A percentile compares a stretch with the other conserved stretches of the same genome.
These are phyloP conservation scores for Lentithecium fluviatile DNA, from an alignment of 495 filamentous ascomycete species.

Conservation along the genomic window DNA sequence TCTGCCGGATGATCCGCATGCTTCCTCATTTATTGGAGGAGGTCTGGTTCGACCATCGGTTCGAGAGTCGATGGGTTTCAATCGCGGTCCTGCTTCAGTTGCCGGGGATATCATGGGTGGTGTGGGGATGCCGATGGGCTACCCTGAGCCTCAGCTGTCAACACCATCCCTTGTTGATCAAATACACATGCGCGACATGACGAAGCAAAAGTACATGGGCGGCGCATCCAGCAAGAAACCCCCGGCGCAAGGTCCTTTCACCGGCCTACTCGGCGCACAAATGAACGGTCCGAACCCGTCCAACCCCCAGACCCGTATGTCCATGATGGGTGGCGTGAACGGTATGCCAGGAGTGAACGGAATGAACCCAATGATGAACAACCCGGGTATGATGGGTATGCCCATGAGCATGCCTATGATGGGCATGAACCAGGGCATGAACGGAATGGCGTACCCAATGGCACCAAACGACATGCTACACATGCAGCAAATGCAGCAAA, in stretches of 20 bases:
- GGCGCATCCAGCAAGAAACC: constrained; percentile 24
- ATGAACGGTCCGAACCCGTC: constrained; percentile 22
- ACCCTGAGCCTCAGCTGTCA: constrained; percentile 4
- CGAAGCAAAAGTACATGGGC: constrained; percentile 29
- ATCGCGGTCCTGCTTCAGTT: constrained; percentile 55
- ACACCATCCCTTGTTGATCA: constrained; percentile 13
- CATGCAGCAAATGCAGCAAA: constrained; percentile 24
- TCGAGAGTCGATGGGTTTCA: constrained; percentile 61
- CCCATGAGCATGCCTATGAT: constrained; percentile 21
- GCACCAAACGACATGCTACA: constrained; percentile 15
- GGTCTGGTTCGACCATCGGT: constrained; percentile 71
- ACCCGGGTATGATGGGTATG: not conserved
- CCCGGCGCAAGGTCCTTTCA: constrained; percentile 15
- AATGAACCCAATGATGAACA: constrained; percentile 14
- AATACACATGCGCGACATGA: constrained; percentile 17
- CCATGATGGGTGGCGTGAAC: constrained; percentile 8
- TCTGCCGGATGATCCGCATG: constrained; percentile 83
- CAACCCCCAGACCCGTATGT: constrained; percentile 8
- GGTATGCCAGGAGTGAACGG: not conserved
- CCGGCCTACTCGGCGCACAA: constrained; percentile 18
- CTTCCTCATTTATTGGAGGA: constrained; percentile 58
- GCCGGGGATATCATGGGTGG: constrained; percentile 43
- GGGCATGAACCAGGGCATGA: constrained; percentile 35
- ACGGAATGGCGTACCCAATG: constrained; percentile 20
- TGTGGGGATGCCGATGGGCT: constrained; percentile 11